Percentiles rank a stretch among this genome's conserved stretches.
phyloP scores from a whole-genome alignment of 164 flowering plant species.

The Cinnamomum chago region DNA sequence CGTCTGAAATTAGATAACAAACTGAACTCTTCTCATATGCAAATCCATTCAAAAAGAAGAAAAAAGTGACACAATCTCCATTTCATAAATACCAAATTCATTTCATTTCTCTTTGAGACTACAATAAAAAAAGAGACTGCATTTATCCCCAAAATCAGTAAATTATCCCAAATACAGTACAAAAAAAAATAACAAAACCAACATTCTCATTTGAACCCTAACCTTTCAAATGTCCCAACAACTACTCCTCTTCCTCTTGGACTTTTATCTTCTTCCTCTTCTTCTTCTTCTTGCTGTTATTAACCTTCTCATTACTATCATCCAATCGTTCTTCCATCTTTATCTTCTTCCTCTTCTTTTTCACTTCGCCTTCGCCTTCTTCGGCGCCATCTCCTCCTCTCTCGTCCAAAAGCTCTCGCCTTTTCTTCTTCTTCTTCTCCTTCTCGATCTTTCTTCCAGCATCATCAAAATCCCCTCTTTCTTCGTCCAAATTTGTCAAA shows the following conservation, averaged over 20 bases:
- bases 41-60: not conserved
- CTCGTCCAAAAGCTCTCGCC: not conserved
- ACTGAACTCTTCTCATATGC: not conserved
- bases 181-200: too few species aligned
- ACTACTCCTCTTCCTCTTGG: not conserved
- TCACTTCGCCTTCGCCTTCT: not conserved
- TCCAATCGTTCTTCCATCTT: conserved; percentile 1
- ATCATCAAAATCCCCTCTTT: not conserved
- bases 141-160: not conserved
- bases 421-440: conserved; percentile 2
- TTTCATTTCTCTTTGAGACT: not conserved
- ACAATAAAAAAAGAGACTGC: not conserved
- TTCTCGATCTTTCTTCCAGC: not conserved
- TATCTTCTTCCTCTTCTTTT: conserved; percentile 4
- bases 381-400: not conserved
- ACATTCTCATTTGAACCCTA: not conserved
- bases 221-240: not conserved
- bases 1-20: not conserved
- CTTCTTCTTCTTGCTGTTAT: conserved; percentile 2
- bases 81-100: not conserved
- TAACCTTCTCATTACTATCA: not conserved
- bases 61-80: not conserved
- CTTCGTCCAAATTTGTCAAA: not conserved
- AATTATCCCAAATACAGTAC: not conserved
- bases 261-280: not conserved